Evolutionary conservation across 2,329 filamentous ascomycete species (phyloP), one percentile per base, ranked within the genome.

Genomic region (Penicillium brevicompactum): DNA sequence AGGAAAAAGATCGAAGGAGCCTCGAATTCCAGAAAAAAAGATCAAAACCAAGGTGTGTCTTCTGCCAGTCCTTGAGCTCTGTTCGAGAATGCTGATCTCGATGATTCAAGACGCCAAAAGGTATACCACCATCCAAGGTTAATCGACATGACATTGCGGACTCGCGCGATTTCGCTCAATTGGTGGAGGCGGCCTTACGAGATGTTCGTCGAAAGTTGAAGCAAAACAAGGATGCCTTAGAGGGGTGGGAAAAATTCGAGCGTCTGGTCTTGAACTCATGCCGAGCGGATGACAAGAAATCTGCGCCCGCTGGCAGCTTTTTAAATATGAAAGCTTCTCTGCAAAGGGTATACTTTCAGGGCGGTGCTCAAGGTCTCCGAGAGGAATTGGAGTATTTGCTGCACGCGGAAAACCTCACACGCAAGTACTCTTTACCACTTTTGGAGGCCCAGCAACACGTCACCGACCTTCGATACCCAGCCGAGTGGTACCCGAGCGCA

Each of bases 401-500:
- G 69, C 86, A 87, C 64, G 85, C 82, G 37, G 86, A 87, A 60
- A 75, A 89, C 18, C 77, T 86, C 55, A 82, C 83, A 11, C 70
- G 78, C 2, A 78, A 77, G 24, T 85, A 88, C 68, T 83, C 86
- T 1, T 74, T 78, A 18, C 79, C 77, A 3, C 76, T 87, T 47
- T 75, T 84, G 30, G 75, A 80, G 43, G 82, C 82, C 30, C 89
- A 92, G 64, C 77, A 79, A 63, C 80, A 81, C 18, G 75, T 95
- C 13, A 84, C 91, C n/a, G 91, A 97, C 74, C 78, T 96, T 62
- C 85, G 92, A n/a, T 92, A 87, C 72, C 94, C 94, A 0, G 83
- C 87, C 51, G 94, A 99, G 72, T 97, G 93, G 93, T 97, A 88
- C 69, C 91, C 93, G 0, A 86, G 84, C 4, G 94, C 94, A 1